Percentiles rank a stretch among this genome's conserved stretches.
Evolutionary conservation across 2,329 filamentous ascomycete species (phyloP).

Genomic region (Alternaria conjuncta): DNA sequence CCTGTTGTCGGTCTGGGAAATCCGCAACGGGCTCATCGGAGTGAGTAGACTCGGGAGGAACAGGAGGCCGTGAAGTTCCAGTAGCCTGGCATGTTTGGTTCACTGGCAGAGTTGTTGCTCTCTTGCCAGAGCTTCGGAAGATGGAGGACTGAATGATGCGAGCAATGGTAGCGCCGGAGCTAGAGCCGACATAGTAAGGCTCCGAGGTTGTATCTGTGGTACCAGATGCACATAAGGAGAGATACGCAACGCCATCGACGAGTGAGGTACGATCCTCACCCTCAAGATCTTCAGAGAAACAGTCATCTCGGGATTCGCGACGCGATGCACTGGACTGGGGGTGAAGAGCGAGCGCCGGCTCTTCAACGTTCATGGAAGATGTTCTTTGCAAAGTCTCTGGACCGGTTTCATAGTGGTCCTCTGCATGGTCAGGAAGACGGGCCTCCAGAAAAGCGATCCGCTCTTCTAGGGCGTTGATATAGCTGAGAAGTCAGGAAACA

Average conservation of each 20-base stretch:
- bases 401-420: conserved; percentile 28
- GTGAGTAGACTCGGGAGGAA: conserved; percentile 5
- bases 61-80: background rate
- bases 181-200: conserved; percentile 37
- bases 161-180: conserved; percentile 38
- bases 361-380: background rate
- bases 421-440: conserved; percentile 31
- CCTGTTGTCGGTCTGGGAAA: conserved; percentile 21
- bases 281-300: conserved; percentile 19
- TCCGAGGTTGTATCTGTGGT: conserved; percentile 30
- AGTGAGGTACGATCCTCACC: conserved; percentile 31
- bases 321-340: background rate
- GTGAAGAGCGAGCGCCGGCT: background rate
- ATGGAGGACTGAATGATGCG: conserved; percentile 36
- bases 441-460: conserved; percentile 36
- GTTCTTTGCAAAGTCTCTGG: background rate
- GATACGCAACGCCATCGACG: conserved; percentile 36
- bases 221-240: conserved; percentile 36
- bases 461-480: conserved; percentile 36
- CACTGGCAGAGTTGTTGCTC: background rate
- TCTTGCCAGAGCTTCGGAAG: conserved; percentile 19
- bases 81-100: background rate
- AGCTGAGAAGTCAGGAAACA: conserved; percentile 16
- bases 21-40: background rate
- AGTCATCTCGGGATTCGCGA: conserved; percentile 10